Evolutionary conservation across 768 basidiomycete genomes (phyloP), one percentile per base, ranked within the genome.

Genomic region (Cyclocybe aegerita): DNA sequence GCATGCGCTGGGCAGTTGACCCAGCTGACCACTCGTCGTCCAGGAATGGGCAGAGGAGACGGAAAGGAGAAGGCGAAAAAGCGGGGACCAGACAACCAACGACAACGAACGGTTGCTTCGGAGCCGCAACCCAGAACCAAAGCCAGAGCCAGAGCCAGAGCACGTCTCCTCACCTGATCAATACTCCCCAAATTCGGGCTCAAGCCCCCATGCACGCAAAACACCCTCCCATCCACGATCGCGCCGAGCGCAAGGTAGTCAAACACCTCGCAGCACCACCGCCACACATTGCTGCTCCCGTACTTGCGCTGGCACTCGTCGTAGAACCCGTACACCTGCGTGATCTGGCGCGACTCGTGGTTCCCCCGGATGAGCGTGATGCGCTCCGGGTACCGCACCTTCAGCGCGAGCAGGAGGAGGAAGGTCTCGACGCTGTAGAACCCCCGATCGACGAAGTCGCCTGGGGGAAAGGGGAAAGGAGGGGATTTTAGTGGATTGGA

Each of bases 201-300:
- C 60, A 98, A 71, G 7, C 95, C 96, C 1, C 96, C 96, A 71
- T 98, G 96, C 42, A 98, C 94, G 69, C 96, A 98, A 64, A 98
- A 95, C 50, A 98, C 95, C 51, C 90, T 78, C 6, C 94, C 96
- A 65, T 98, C 96, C n/a, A 98, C 93, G 58, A 98, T 85, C 12
- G 96, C 96, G 9, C 89, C 93, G 36, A 98, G 74, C 29, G 92
- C 90, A 41, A 98, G 82, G 68, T 97, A 98, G 67, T 98, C 96
- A 60, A 99, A 99, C 7, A 98, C 94, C 63, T 98, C 95, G 66
- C 94, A 98, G 69, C 95, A 98, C 84, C 93, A 97, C 56, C 96
- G 72, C 95, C 96, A 98, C 48, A 98, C 96, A 67, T 93, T 93
- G 52, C 83, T 85, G 60, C 81, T 85, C 3, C 95, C 95, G 61